These are phyloP conservation scores for Chondrus crispus DNA, from an alignment of 23 red algal species.

Conservation along the genomic window DNA sequence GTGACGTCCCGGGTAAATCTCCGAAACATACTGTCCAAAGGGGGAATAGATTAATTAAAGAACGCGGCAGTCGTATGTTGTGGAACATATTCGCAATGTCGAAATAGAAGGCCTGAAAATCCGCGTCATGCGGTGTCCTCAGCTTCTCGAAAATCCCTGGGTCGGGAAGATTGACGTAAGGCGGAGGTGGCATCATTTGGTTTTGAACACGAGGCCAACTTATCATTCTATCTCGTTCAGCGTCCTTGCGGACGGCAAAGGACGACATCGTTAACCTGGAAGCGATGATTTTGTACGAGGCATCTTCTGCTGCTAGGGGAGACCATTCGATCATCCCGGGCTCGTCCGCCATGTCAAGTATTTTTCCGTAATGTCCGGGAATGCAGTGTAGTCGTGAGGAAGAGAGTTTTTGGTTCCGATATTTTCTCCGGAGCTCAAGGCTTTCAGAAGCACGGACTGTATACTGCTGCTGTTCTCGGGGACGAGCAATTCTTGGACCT, in stretches of 20 bases:
- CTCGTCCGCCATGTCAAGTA: not conserved
- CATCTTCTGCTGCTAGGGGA: not conserved
- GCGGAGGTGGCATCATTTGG: not conserved
- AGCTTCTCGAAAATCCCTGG: not conserved
- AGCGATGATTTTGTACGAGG: not conserved
- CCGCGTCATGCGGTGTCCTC: not conserved
- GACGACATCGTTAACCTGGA: not conserved
- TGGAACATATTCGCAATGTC: slow-evolving; percentile 25
- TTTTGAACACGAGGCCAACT: not conserved
- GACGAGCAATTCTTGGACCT: not conserved
- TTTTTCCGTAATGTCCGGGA: not conserved
- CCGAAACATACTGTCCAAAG: not conserved
- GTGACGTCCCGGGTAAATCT: not conserved
- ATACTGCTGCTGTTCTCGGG: not conserved
- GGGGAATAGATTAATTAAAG: not conserved
- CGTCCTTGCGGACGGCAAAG: not conserved
- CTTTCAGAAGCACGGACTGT: not conserved
- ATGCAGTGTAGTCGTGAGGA: not conserved
- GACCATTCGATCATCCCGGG: not conserved
- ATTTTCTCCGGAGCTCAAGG: not conserved
- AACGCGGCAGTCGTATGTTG: not conserved
- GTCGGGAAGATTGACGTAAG: not conserved
- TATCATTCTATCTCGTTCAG: not conserved
- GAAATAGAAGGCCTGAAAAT: not conserved
- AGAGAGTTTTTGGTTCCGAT: not conserved